Conservation (phyloP, 1,284 basidiomycete species). For the Cutaneotrichosporon mucoides region DNA sequence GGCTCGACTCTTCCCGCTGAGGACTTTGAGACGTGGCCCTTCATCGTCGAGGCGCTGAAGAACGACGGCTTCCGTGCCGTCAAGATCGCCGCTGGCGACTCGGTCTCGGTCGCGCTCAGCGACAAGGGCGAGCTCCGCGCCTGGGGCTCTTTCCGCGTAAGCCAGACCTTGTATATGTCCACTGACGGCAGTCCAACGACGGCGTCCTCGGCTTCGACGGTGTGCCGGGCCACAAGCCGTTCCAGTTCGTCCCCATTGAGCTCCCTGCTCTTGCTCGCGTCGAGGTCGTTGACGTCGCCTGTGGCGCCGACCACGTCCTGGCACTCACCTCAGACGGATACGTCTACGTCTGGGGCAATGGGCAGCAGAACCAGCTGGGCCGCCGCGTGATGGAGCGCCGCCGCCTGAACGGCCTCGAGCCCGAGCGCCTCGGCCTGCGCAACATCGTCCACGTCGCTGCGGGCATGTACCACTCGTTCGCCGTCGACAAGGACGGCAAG, state of each 20-base stretch:
- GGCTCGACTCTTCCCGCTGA: conserved; percentile 64
- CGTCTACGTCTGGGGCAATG: conserved; percentile 74
- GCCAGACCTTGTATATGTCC: conserved; percentile 30
- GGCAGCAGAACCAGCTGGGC: conserved; percentile 80
- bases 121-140: conserved; percentile 72
- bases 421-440: conserved; percentile 73
- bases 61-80: conserved; percentile 76
- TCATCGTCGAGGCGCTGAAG: conserved; percentile 65
- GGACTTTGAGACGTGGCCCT: conserved; percentile 69
- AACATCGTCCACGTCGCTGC: conserved; percentile 73
- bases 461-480: conserved; percentile 82
- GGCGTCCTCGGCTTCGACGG: conserved; percentile 81
- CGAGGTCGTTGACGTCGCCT: conserved; percentile 64
- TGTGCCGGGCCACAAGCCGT: conserved; percentile 49
- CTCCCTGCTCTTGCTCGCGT: conserved; percentile 49
- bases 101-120: conserved; percentile 74
- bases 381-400: conserved; percentile 76
- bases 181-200: conserved; percentile 56
- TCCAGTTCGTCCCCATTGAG: conserved; percentile 51
- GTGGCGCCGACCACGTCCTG: conserved; percentile 81
- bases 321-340: conserved; percentile 78
- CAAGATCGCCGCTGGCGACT: conserved; percentile 75
- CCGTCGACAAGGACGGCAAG: conserved; percentile 72
- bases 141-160: conserved; percentile 89
- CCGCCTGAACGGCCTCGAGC: conserved; percentile 68